A percentile compares a stretch with the other conserved stretches of the same genome.
Conservation (phyloP, 176 grass and related monocot species). For the Alopecurus myosuroides region DNA sequence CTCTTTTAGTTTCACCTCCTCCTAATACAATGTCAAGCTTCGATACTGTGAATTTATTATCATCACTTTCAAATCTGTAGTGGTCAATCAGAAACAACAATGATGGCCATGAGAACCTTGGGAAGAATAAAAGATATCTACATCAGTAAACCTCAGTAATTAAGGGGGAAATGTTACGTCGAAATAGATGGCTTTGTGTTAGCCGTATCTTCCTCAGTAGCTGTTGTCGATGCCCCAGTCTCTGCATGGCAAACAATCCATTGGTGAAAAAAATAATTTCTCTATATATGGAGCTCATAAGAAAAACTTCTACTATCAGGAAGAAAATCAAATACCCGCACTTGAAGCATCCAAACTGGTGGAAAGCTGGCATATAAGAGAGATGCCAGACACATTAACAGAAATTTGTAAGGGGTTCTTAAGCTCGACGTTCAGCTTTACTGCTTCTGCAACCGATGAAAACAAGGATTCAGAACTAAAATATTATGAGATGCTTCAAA, state of each 20-base stretch:
- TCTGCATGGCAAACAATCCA: slow-evolving; percentile 41
- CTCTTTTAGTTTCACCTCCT: slow-evolving; percentile 73
- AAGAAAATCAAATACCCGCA: slow-evolving; percentile 42
- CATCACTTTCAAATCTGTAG: slow-evolving; percentile 61
- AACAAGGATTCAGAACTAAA: slow-evolving; percentile 22
- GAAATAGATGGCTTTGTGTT: slow-evolving; percentile 47
- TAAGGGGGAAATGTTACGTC: slow-evolving; percentile 34
- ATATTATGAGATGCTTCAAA: slow-evolving; percentile 2
- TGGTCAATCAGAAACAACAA: slow-evolving; percentile 35
- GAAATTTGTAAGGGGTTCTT: slow-evolving; percentile 95
- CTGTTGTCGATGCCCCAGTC: slow-evolving; percentile 21
- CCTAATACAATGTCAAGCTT: slow-evolving; percentile 80
- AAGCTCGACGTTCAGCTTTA: slow-evolving; percentile 80
- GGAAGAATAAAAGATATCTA: background rate
- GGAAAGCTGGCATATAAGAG: slow-evolving; percentile 83
- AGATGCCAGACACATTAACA: slow-evolving; percentile 72
- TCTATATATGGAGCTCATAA: slow-evolving; percentile 1
- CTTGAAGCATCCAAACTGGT: slow-evolving; percentile 52
- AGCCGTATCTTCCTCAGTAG: slow-evolving; percentile 32
- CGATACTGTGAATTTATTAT: slow-evolving; percentile 53
- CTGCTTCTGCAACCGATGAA: slow-evolving; percentile 74
- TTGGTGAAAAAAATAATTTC: slow-evolving; percentile 2
- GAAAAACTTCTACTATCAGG: background rate
- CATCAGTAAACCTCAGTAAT: slow-evolving; percentile 7
- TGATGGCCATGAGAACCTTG: slow-evolving; percentile 10